Evolutionary conservation across 2,329 filamentous ascomycete species (phyloP).

Genomic region (Fusarium staphyleae): DNA sequence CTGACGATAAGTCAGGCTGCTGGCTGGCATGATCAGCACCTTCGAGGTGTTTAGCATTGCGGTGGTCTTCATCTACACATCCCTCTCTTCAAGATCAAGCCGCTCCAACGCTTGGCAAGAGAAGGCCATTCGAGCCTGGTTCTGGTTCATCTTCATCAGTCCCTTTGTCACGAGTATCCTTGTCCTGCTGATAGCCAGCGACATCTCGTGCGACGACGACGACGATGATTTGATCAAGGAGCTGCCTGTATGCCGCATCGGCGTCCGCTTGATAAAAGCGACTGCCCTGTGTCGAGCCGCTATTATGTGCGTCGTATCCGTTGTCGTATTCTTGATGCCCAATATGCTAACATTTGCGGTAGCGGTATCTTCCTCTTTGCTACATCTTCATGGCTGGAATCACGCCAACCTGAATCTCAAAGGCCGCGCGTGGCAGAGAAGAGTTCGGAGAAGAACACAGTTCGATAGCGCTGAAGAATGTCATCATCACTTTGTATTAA

Average conservation of each 20-base stretch:
- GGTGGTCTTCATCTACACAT: conserved; percentile 23
- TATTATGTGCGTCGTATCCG: conserved; percentile 20
- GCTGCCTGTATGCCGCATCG: conserved; percentile 28
- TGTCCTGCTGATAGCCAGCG: conserved; percentile 27
- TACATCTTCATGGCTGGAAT: conserved; percentile 28
- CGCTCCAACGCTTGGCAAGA: conserved; percentile 11
- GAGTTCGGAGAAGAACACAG: background rate
- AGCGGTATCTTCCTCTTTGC: conserved; percentile 28
- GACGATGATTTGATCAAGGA: conserved; percentile 18
- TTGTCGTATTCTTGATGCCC: accelerated
- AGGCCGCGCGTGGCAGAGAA: background rate
- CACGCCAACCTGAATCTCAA: background rate
- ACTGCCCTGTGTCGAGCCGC: conserved; percentile 28
- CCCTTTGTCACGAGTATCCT: conserved; percentile 16
- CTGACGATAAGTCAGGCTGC: conserved; percentile 12
- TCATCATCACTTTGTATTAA: conserved; percentile 14
- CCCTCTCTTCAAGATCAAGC: conserved; percentile 1
- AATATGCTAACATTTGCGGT: background rate
- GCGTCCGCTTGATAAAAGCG: conserved; percentile 26
- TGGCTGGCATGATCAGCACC: conserved; percentile 24
- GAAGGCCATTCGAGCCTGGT: conserved; percentile 18
- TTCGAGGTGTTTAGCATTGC: conserved; percentile 28
- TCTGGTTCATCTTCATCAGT: conserved; percentile 29
- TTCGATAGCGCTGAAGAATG: conserved; percentile 10
- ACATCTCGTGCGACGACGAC: conserved; percentile 28